These are phyloP conservation scores for Abrus pulchellus DNA, from an alignment of 306 rosid species.

Conservation along the genomic window DNA sequence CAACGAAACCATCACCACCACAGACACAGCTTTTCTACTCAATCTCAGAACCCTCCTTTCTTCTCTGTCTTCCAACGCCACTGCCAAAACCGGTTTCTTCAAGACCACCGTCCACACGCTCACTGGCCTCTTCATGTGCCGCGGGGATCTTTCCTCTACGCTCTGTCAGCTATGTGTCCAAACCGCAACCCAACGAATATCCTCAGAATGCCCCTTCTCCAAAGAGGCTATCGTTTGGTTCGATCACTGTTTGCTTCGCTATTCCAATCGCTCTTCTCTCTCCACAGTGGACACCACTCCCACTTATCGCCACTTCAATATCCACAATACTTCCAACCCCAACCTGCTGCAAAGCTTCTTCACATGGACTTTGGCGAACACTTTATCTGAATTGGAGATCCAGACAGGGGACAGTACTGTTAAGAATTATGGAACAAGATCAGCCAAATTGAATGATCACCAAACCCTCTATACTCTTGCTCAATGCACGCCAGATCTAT, in stretches of 20 bases:
- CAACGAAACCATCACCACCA: not conserved
- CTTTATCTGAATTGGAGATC: not conserved
- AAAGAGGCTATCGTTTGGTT: constrained; percentile 36
- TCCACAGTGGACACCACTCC: not conserved
- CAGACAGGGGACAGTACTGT: not conserved
- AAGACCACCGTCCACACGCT: constrained; percentile 14
- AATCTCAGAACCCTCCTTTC: constrained; percentile 29
- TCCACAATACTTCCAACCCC: not conserved
- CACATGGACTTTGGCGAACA: not conserved
- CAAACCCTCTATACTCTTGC: constrained; percentile 32
- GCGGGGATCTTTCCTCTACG: not conserved
- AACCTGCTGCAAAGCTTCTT: constrained; percentile 21
- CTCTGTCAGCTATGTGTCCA: constrained; percentile 27
- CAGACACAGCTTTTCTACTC: not conserved
- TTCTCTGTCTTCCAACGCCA: constrained; percentile 32
- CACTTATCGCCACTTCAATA: not conserved
- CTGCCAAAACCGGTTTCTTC: constrained; percentile 18
- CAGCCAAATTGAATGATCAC: not conserved
- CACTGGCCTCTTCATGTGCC: constrained; percentile 48
- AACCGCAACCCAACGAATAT: constrained; percentile 3
- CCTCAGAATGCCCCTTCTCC: not conserved
- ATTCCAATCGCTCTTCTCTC: not conserved
- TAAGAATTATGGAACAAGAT: constrained; percentile 25
- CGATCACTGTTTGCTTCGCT: constrained; percentile 34
- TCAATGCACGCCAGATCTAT: constrained; percentile 8